These are phyloP conservation scores for Agrocybe praecox DNA, from an alignment of 768 basidiomycete genomes.

Conservation along the genomic window DNA sequence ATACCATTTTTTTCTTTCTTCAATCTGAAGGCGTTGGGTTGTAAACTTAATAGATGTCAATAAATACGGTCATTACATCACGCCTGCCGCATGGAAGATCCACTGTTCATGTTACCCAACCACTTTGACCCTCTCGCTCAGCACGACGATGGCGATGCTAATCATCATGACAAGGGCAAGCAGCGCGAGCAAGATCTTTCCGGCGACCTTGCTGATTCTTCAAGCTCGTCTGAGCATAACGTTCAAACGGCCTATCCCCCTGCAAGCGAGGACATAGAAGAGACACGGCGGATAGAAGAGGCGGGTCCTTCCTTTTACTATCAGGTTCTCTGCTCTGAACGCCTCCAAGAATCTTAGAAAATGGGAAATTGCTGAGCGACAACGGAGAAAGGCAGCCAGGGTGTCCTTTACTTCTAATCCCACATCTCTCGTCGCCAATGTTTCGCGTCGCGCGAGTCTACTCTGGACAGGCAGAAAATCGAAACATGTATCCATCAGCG, in stretches of 20 bases:
- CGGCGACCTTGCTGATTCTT: conserved; percentile 22
- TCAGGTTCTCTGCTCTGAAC: conserved; percentile 3
- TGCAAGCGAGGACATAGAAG: conserved; percentile 62
- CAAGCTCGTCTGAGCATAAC: conserved; percentile 25
- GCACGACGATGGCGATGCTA: neutral
- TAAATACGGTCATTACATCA: conserved; percentile 5
- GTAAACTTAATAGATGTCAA: conserved; percentile 16
- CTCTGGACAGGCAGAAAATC: conserved; percentile 52
- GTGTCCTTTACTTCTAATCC: conserved; percentile 42
- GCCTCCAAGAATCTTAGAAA: conserved; percentile 63
- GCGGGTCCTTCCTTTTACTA: conserved; percentile 35
- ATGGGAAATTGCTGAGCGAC: conserved; percentile 80
- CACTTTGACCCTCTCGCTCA: neutral
- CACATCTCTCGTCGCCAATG: conserved; percentile 55
- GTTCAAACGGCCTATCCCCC: conserved; percentile 60
- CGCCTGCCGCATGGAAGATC: neutral
- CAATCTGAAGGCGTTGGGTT: neutral
- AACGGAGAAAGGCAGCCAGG: conserved; percentile 72
- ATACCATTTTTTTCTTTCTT: neutral
- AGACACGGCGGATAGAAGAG: conserved; percentile 73
- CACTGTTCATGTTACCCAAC: neutral
- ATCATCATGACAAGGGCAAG: conserved; percentile 31
- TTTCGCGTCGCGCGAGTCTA: conserved; percentile 60
- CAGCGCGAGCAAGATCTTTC: conserved; percentile 28
- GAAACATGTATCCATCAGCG: conserved; percentile 29